Evolutionary conservation across 768 basidiomycete species (phyloP).

Genomic region (Naganishia friedmannii): DNA sequence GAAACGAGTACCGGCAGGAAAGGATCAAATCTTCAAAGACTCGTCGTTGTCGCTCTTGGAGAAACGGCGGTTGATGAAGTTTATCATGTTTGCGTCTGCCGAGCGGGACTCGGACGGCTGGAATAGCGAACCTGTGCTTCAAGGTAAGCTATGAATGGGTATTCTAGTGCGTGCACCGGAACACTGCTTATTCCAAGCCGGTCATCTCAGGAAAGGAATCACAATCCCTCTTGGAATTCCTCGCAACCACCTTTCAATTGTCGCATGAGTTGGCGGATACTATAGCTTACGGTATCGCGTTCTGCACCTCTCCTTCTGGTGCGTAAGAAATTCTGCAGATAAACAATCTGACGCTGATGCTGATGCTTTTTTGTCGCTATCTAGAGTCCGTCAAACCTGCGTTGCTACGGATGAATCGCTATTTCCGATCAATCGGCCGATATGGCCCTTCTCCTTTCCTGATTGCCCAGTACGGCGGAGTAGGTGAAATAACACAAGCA

Average conservation of each 20-base stretch:
- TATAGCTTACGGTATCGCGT: slow-evolving; percentile 75
- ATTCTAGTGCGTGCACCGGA: background rate
- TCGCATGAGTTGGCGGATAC: slow-evolving; percentile 60
- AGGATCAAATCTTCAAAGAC: slow-evolving; percentile 89
- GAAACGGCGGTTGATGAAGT: slow-evolving; percentile 88
- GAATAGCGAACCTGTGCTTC: slow-evolving; percentile 16
- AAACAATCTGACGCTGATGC: background rate
- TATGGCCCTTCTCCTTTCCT: slow-evolving; percentile 87
- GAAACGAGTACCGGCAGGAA: slow-evolving; percentile 77
- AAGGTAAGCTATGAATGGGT: slow-evolving; percentile 9
- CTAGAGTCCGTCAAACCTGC: slow-evolving; percentile 68
- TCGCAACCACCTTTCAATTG: slow-evolving; percentile 58
- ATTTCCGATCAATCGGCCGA: slow-evolving; percentile 73
- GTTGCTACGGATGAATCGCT: slow-evolving; percentile 67
- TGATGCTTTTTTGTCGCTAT: background rate
- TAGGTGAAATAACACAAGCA: slow-evolving; percentile 88
- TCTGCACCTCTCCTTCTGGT: slow-evolving; percentile 65
- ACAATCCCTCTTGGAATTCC: slow-evolving; percentile 11
- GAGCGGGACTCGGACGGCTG: slow-evolving; percentile 16
- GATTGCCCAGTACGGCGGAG: slow-evolving; percentile 89
- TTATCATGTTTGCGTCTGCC: slow-evolving; percentile 57
- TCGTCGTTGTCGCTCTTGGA: slow-evolving; percentile 71
- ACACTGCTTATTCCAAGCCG: background rate
- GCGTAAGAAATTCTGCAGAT: slow-evolving; percentile 30
- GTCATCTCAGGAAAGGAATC: background rate